Base-by-base conservation (phyloP, 2,329 filamentous ascomycete genomes). In the Penicillium sp. region DNA sequence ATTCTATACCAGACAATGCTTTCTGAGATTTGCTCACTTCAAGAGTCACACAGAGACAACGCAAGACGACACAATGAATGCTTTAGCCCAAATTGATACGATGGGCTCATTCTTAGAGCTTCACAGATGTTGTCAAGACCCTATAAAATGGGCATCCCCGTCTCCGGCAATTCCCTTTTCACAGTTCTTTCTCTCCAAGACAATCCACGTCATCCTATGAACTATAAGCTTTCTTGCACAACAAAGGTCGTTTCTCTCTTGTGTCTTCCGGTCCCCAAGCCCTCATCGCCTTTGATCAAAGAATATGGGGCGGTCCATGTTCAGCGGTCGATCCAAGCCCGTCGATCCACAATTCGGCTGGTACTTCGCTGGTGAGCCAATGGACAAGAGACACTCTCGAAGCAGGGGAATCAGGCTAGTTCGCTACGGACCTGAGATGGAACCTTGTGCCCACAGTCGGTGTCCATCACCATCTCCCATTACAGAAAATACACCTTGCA, bases 381-480 rank as follows among this genome's bases (percentile, higher is more conserved):
- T 49, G 47, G 34, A 49, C 17, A 49, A 45, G n/a, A 39, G 15
- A 45, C 34, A 17, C 9, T 24, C 47, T 33, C 19, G 47, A 26
- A 28, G 42, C 13, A 22, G 41, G 12, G 34, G 26, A 33, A 49
- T 49, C 21, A 45, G 35, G n/a, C 34, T 49, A 24, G 33, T 49
- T 32, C 47, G 47, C 6, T 49, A 45, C 6, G 21, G 28, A 21
- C 28, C 45, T 34, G 49, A 29, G 15, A 43, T 21, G 19, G 51
- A 54, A 3, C 15, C 26, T 7, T 45, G 42, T 38, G 17, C 22
- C 31, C 45, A 42, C 17, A 51, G 34, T 24, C 49, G 45, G 15
- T 52, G 51, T 26, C 45, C 54, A 32, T 50, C 52, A 1, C 48
- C 50, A 31, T 47, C 51, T 6, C 38, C 49, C 6, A 39, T 33